Base-by-base conservation (phyloP, 164 flowering plant genomes). In the Euptelea pleiosperma region DNA sequence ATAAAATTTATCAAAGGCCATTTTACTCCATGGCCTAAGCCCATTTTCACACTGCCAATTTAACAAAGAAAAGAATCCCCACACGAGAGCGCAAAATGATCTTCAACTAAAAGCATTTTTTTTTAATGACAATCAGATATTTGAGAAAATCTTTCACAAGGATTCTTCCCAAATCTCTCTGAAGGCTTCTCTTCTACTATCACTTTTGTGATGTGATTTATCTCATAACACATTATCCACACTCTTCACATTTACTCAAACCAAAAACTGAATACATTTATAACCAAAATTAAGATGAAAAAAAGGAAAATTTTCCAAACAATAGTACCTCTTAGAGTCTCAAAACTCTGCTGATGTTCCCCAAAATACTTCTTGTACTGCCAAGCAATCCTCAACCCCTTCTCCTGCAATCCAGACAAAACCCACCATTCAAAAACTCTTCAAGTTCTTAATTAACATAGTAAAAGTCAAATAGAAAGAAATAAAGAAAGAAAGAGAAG, bases 351-450 rank as follows among this genome's bases (percentile, higher is more conserved):
- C 39, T 79, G 82, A 54, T 72, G 65, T 51, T 86, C 96, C 47
- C 78, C 87, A 47, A 83, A 75, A 62, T 88, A 93, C 80, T 88
- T 93, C 74, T 78, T 86, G 63, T 91, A 93, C 57, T 93, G 99
- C 99, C 99, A 90, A 55, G 99, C 99, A 72, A 93, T 93, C 74
- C 96, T 85, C 83, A 88, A 74, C 1, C 73, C 82, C 58, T 82
- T 82, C 61, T 87, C 96, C 97, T 86, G 72, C 49, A 75, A 59
- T 31, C 36, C 40, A 3, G 52, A 18, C 1, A 55, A 50, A 57
- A 49, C 25, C 36, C 30, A 39, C 24, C 24, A 19, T 19, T 12
- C 39, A 45, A 55, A 42, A 37, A 24, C 47, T 16, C 4, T 26
- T 28, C 19, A 24, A 60, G 4, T 33, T 25, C 35, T 40, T 37